Percentiles rank a stretch among this genome's conserved stretches.
Conservation (phyloP, 495 filamentous ascomycete species). For the Neurospora pannonica region DNA sequence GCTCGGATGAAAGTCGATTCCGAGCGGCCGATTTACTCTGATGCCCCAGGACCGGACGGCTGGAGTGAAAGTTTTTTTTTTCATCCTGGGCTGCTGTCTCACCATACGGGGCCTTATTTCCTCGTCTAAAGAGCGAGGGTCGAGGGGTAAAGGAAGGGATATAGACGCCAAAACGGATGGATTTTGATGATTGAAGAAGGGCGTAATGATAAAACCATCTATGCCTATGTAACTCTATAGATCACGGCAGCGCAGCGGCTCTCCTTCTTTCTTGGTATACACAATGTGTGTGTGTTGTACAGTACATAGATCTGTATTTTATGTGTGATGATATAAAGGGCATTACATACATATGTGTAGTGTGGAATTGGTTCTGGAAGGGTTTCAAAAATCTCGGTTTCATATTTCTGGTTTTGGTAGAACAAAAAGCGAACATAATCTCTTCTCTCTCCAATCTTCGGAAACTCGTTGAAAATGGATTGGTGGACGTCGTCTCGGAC, state of each 20-base stretch:
- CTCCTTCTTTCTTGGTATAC: neutral
- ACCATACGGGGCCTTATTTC: neutral
- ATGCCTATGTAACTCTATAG: neutral
- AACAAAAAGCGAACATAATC: neutral
- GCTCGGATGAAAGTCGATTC: neutral
- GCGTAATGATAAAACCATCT: neutral
- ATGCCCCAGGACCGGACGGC: neutral
- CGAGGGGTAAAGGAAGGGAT: neutral
- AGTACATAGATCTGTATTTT: neutral
- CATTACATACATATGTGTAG: neutral
- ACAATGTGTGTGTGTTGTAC: neutral
- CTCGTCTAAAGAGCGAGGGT: neutral
- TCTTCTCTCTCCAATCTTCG: neutral
- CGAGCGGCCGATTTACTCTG: neutral
- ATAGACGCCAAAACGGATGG: neutral
- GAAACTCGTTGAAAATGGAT: no score
- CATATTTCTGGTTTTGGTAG: neutral
- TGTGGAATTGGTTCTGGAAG: neutral
- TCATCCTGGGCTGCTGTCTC: neutral
- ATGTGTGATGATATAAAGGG: neutral
- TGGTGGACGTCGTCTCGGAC: neutral
- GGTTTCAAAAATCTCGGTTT: neutral
- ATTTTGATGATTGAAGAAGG: neutral
- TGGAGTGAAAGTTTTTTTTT: neutral
- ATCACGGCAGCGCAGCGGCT: neutral